Percentiles rank a stretch among this genome's conserved stretches.
Conservation (phyloP, 208 protist species). For the Wallacemonas rigidus region DNA sequence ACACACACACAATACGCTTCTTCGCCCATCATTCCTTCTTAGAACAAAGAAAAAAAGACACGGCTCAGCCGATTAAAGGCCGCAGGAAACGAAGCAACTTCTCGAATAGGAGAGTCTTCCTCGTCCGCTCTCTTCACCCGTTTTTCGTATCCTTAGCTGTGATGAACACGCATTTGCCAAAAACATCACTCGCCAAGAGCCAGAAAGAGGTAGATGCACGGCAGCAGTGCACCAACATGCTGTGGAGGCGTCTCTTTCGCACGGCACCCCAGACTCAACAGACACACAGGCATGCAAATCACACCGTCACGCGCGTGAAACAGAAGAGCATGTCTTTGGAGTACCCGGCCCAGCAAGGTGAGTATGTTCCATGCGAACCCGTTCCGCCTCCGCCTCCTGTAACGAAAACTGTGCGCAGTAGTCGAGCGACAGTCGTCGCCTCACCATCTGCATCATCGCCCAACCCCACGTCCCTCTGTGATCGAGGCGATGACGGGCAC, state of each 20-base stretch:
- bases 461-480: background rate
- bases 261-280: background rate
- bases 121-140: background rate
- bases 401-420: background rate
- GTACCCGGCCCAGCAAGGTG: background rate
- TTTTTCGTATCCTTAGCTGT: background rate
- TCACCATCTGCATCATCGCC: background rate
- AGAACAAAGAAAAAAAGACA: no score
- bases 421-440: background rate
- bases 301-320: background rate
- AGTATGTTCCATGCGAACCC: no score
- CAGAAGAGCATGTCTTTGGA: background rate
- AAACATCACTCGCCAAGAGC: background rate
- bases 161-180: background rate
- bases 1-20: no score
- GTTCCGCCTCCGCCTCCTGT: no score
- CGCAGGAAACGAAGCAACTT: background rate
- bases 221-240: background rate
- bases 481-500: background rate
- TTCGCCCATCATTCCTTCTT: no score
- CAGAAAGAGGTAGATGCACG: conserved; percentile 1
- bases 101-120: background rate
- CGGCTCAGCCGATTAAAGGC: no score
- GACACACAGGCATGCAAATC: background rate
- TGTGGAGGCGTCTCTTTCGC: conserved; percentile 6